Base-by-base conservation (phyloP, 768 basidiomycete genomes). In the Daedaleopsis nitida region DNA sequence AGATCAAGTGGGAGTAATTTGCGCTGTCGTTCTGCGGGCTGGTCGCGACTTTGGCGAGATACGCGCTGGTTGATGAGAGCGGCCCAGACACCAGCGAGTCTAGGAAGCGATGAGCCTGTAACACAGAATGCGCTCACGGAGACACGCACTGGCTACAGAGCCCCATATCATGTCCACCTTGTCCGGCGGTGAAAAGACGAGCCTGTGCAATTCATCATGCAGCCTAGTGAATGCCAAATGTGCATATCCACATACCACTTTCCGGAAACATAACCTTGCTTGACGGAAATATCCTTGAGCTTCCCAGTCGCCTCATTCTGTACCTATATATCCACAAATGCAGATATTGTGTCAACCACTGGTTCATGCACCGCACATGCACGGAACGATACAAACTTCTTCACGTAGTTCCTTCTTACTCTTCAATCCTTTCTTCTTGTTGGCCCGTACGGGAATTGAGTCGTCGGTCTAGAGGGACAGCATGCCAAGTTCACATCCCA, bases 361-460 rank as follows among this genome's bases (percentile, higher is more conserved):
- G 27, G 27, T 32, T 7, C 27, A 32, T 7, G 27, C 7, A 32
- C 7, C 27, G 27, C 27, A 32, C 27, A 3, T 32, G 7, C 4
- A 32, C 27, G 7, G 27, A 35, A 52, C n/a, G 10, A 34, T 38
- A 55, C 73, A 19, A 69, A 88, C 89, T 75, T 86, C 76, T 70
- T 91, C 89, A 44, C 88, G 81, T 8, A 87, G 72, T 71, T 91
- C 87, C 70, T 89, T 91, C 72, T 91, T 92, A 66, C 87, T 88
- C 73, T 82, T 86, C 0, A 79, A 78, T 7, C 88, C 88, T 21
- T 85, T 84, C 71, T 89, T 91, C 74, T 90, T 91, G 68, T 77
- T 91, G 6, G 85, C 80, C 7, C 87, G 85, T 5, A 80, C 57
- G 7, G 90, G 89, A 35, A 91, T 91, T 0, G 85, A 79, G 3